Percentiles rank a stretch among this genome's conserved stretches.
Evolutionary conservation across 1,284 basidiomycete species (phyloP).

Genomic region (Ceraceosorus guamensis): DNA sequence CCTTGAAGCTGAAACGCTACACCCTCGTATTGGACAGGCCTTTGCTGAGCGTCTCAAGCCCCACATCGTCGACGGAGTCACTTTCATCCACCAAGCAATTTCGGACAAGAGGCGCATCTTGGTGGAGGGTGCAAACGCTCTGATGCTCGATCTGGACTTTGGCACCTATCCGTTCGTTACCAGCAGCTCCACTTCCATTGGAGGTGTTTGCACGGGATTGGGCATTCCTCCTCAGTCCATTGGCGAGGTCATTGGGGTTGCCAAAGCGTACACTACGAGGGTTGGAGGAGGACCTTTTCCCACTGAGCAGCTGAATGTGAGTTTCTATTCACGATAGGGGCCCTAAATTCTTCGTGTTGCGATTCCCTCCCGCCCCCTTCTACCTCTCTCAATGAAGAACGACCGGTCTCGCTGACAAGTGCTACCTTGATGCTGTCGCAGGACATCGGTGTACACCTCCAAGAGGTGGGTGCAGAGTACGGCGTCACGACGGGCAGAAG

Average conservation of each 20-base stretch:
- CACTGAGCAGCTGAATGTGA: slow-evolving; percentile 80
- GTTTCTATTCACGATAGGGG: slow-evolving; percentile 30
- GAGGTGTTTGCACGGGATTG: slow-evolving; percentile 90
- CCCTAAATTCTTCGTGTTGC: no score
- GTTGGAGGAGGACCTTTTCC: slow-evolving; percentile 97
- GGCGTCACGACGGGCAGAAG: slow-evolving; percentile 86
- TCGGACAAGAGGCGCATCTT: slow-evolving; percentile 67
- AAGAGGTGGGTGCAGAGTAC: slow-evolving; percentile 87
- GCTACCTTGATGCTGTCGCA: slow-evolving; percentile 37
- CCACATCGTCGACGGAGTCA: slow-evolving; percentile 79
- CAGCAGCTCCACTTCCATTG: slow-evolving; percentile 82
- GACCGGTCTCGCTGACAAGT: not conserved
- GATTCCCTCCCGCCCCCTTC: no score
- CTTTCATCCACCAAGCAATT: slow-evolving; percentile 76
- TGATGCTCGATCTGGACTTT: slow-evolving; percentile 97
- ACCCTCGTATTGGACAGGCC: slow-evolving; percentile 51
- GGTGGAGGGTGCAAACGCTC: slow-evolving; percentile 92
- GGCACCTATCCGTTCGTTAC: slow-evolving; percentile 98
- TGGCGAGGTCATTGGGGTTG: slow-evolving; percentile 78
- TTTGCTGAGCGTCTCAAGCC: slow-evolving; percentile 80
- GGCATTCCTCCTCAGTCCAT: slow-evolving; percentile 85
- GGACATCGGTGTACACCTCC: slow-evolving; percentile 76
- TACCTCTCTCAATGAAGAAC: not conserved
- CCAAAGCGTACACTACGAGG: slow-evolving; percentile 96
- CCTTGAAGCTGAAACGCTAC: no score